Evolutionary conservation across 108 stramenopile genomes (phyloP), one percentile per base, ranked within the genome.

Genomic region (Schizochytrium sp.): DNA sequence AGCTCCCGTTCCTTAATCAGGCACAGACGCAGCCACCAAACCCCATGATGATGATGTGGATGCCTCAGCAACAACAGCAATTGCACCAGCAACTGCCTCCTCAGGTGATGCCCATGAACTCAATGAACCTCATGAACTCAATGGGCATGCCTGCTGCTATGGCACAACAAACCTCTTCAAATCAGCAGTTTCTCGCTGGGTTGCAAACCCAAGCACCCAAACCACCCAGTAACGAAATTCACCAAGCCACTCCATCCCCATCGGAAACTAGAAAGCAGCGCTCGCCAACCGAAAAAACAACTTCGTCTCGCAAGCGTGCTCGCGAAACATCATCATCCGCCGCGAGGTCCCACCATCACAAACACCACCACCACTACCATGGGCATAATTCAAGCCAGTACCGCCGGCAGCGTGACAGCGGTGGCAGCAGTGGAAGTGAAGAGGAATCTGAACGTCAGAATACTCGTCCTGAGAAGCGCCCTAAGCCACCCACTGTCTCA

Each of bases 1-100:
- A 60, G 64, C 2, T 28, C 28, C 28, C 28, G 28, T 28, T 28
- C 28, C 64, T 12, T 44, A 69, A 38, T 44, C 12, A 69, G 19
- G 44, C 12, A 69, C 64, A 69, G 59, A 17, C 1, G 28, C 17
- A 60, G 0, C 19, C 19, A 60, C 28, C 44, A 44, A 69, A 69
- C 15, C 64, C 64, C 3, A 69, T 69, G 64, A 69, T 69, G 64
- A 69, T 69, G 64, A 69, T 69, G 64, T 69, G 64, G 64, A 69
- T 69, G 64, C 40, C 12, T 38, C 64, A 69, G 2, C 64, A 69
- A 69, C 64, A 69, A 44, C 19, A 38, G 28, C 64, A 69, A 38
- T 42, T 5, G 64, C n/a, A 69, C 12, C 64, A 69, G 64, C 64
- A 7, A 69, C 64, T 44, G 28, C 64, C 2, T 7, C 64, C 40